Conservation (phyloP, 495 filamentous ascomycete genomes). For the Trichoderma asperelloides region DNA sequence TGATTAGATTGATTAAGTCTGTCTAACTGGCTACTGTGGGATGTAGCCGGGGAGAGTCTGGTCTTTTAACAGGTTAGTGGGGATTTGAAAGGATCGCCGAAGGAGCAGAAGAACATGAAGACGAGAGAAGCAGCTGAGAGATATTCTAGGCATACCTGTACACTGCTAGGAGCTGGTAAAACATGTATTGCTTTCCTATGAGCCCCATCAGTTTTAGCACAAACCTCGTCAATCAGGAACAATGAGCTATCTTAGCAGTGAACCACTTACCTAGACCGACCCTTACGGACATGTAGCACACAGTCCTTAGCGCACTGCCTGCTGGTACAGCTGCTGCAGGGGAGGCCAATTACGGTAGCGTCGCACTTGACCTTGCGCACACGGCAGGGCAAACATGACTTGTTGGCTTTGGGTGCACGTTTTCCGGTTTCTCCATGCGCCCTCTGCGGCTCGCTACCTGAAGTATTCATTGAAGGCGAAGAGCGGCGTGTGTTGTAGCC, state of each 20-base stretch:
- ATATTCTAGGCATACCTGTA: neutral
- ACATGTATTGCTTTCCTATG: neutral
- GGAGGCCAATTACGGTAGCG: neutral
- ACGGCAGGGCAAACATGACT: neutral
- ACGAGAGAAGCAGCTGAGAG: neutral
- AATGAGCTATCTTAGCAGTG: neutral
- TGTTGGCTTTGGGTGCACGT: too few species aligned
- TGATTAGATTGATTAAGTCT: neutral
- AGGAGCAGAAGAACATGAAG: neutral
- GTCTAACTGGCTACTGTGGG: neutral
- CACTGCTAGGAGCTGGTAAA: neutral
- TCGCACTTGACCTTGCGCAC: neutral
- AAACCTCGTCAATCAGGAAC: neutral
- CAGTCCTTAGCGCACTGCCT: neutral
- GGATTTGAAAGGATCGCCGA: neutral
- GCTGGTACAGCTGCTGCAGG: neutral
- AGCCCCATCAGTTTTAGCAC: neutral
- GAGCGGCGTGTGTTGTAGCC: too few species aligned
- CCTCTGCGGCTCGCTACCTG: slow-evolving; percentile 16
- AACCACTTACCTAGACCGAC: neutral
- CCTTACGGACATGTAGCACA: neutral
- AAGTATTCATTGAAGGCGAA: too few species aligned
- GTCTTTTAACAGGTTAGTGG: neutral
- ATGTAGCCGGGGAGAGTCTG: neutral
- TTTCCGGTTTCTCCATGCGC: too few species aligned